Base-by-base conservation (phyloP, 108 stramenopile species). In the Craspedostauros australis region DNA sequence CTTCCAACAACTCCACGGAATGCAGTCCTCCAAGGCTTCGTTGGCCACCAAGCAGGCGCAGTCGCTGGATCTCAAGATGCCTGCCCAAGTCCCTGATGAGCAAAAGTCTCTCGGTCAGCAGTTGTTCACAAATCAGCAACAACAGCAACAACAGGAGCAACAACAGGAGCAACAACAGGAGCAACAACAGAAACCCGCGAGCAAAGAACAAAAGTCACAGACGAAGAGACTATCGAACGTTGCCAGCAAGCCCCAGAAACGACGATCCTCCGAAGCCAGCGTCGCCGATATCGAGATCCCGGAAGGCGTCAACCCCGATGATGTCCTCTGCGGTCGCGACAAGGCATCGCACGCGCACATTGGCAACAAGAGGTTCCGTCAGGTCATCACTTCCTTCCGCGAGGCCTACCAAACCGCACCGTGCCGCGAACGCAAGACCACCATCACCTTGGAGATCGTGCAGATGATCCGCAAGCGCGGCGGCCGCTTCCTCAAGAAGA, bases 241-340 rank as follows among this genome's bases (percentile, higher is more conserved):
- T 36, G 34, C 9, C 8, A n/a, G 42, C 7, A 18, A 43, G 7
- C 19, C n/a, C 8, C 8, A 43, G 8, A 18, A 23, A 23, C 11
- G 18, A 2, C 15, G 31, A 50, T n/a, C n/a, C n/a, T n/a, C n/a
- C n/a, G n/a, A n/a, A n/a, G n/a, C n/a, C n/a, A n/a, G n/a, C n/a
- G n/a, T n/a, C n/a, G n/a, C n/a, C n/a, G n/a, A n/a, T n/a, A n/a
- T n/a, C n/a, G n/a, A n/a, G n/a, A n/a, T n/a, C n/a, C n/a, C n/a
- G n/a, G n/a, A n/a, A n/a, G n/a, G n/a, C n/a, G n/a, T n/a, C n/a
- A n/a, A n/a, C n/a, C n/a, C n/a, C 31, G 18, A 23, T 20, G 64
- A 66, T 51, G 56, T 66, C 15, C 19, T 66, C 15, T 57, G 64
- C 45, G 64, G 64, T 9, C 44, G 64, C 31, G 56, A 50, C 46